These are phyloP conservation scores for Angomonas ambiguus DNA, from an alignment of 208 protist species.

Conservation along the genomic window DNA sequence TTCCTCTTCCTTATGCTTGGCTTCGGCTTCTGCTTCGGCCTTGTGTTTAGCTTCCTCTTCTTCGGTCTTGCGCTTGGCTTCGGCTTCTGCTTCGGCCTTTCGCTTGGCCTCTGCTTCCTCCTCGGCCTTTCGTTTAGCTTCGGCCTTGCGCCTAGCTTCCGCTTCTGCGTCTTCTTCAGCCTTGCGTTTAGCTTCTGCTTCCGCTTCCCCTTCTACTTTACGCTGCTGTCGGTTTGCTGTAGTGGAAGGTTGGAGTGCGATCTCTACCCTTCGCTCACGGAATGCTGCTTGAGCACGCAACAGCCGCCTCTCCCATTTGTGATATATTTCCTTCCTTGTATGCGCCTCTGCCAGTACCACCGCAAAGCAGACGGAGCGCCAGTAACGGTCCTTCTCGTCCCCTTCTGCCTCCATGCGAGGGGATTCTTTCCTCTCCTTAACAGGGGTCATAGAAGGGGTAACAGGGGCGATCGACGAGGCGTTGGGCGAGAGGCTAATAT, in stretches of 20 bases:
- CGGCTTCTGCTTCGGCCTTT: background rate
- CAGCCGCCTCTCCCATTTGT: constrained; percentile 44
- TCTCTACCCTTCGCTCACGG: constrained; percentile 29
- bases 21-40: constrained; percentile 1
- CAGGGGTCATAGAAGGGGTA: background rate
- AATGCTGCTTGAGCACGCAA: constrained; percentile 27
- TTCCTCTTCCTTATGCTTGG: background rate
- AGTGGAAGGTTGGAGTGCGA: constrained; percentile 10
- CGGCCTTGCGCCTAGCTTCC: background rate
- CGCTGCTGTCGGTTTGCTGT: background rate
- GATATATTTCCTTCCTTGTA: constrained; percentile 34
- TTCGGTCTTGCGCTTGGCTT: background rate
- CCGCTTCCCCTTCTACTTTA: constrained; percentile 2
- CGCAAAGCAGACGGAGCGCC: constrained; percentile 42
- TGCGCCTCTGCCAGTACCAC: constrained; percentile 59
- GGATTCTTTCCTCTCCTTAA: no score
- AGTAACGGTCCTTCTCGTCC: constrained; percentile 10
- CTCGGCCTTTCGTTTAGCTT: background rate
- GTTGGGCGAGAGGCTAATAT: background rate
- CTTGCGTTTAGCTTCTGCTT: background rate
- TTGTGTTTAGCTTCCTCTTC: background rate
- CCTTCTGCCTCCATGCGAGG: background rate
- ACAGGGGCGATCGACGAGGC: background rate
- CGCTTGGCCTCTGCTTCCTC: background rate
- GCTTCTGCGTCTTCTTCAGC: background rate